Evolutionary conservation across 2,329 filamentous ascomycete genomes (phyloP), one percentile per base, ranked within the genome.

Genomic region (Mycogone perniciosa): DNA sequence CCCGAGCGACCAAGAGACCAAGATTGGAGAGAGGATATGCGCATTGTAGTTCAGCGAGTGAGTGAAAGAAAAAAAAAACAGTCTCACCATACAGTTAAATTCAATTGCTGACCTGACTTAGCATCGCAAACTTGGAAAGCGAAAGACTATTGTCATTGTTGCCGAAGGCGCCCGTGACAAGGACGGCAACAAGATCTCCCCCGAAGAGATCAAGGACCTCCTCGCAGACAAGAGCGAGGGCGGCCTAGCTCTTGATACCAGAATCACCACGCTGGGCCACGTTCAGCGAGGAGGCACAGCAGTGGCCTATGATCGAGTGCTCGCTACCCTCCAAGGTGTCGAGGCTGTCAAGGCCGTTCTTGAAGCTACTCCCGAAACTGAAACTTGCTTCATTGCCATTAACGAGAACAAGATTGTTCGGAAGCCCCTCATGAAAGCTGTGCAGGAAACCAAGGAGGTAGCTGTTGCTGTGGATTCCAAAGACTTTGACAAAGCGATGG

Each of bases 371-470:
- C 90, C 93, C 7, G 86, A 93, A 40, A 92, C 88, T 0, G 88
- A 89, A 50, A 96, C 90, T 44, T 92, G 90, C 52, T 91, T 99
- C 64, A 97, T 99, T 65, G 91, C 90, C 60, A 91, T 99, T 59
- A 91, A 86, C 57, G 93, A 99, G 75, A 97, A 97, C 79, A 95
- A 99, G 74, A 97, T 99, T 65, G 84, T 90, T 57, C 83, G 91
- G 50, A 90, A 91, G 60, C 86, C 90, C 20, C 75, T 99, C 29
- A 87, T 97, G 75, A 81, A 95, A 64, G 91, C 93, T 1, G 93
- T 99, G 8, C 74, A 81, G 43, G 81, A 90, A 62, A 99, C 93
- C 30, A 86, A 96, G 67, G 80, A 87, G 50, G 89, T 97, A 1
- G 82, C 89, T 10, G 80, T 81, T 58, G 87, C 88, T 31, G 96